A percentile compares a stretch with the other conserved stretches of the same genome.
Evolutionary conservation across 139 green algal species (phyloP).

Genomic region (Chlamydomonas incerta): DNA sequence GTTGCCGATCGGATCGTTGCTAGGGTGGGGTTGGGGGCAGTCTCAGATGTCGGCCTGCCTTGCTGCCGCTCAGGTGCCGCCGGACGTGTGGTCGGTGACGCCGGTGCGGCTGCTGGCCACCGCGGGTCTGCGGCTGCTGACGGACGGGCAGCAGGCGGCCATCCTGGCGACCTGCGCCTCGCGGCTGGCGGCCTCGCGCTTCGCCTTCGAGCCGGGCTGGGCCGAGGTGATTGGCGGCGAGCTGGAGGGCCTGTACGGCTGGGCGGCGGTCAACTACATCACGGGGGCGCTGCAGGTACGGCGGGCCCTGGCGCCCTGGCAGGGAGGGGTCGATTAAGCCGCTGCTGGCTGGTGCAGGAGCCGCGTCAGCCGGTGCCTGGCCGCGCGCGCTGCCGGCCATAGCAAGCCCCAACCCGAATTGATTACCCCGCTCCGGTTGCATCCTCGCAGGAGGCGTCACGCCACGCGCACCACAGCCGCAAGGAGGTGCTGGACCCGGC

Average conservation of each 20-base stretch:
- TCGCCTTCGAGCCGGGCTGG: slow-evolving; percentile 54
- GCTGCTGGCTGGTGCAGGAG: too few relatives aligned
- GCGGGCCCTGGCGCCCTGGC: too few relatives aligned
- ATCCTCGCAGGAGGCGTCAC: slow-evolving; percentile 31
- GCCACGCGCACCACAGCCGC: slow-evolving; percentile 39
- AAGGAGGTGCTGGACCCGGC: slow-evolving; percentile 40
- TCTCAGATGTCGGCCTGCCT: too few relatives aligned
- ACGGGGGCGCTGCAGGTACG: slow-evolving; percentile 60
- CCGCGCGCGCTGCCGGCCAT: too few relatives aligned
- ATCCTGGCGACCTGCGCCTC: slow-evolving; percentile 54
- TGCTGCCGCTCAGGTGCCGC: slow-evolving; percentile 29
- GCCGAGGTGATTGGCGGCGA: slow-evolving; percentile 58
- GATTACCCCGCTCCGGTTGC: neutral
- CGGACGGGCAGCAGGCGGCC: slow-evolving; percentile 7
- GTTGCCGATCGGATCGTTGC: too few relatives aligned
- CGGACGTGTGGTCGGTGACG: slow-evolving; percentile 22
- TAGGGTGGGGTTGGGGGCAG: too few relatives aligned
- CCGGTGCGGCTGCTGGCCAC: slow-evolving; percentile 68
- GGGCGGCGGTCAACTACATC: slow-evolving; percentile 66
- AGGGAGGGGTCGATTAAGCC: too few relatives aligned
- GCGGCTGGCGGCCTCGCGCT: slow-evolving; percentile 44
- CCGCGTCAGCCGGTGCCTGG: too few relatives aligned
- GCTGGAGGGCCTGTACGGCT: slow-evolving; percentile 62
- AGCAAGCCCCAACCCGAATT: neutral
- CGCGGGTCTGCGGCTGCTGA: slow-evolving; percentile 65